Evolutionary conservation across 2,329 filamentous ascomycete species (phyloP).

Genomic region (Colletotrichum chrysophilum): DNA sequence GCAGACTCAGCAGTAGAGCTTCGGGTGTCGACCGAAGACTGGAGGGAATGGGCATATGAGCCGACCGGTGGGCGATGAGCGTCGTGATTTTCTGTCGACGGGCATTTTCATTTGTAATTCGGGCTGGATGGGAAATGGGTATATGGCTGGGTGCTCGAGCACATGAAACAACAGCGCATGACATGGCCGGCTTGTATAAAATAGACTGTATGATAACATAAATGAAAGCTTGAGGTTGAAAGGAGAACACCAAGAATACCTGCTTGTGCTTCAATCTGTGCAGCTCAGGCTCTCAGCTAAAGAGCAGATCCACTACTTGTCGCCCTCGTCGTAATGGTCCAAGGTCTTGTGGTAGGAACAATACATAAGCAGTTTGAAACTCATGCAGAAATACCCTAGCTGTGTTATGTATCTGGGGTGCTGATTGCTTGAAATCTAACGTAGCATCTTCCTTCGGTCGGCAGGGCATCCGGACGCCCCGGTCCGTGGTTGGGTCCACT

Average conservation of each 20-base stretch:
- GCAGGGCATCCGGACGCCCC: background rate
- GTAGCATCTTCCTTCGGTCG: background rate
- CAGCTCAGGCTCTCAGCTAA: no score
- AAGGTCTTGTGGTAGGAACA: background rate
- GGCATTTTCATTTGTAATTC: background rate
- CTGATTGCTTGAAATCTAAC: background rate
- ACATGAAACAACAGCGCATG: no score
- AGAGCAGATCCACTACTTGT: no score
- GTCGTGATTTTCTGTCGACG: background rate
- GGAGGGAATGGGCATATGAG: conserved; percentile 7
- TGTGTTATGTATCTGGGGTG: background rate
- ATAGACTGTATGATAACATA: background rate
- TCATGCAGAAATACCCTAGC: background rate
- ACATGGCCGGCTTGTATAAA: background rate
- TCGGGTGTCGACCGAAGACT: background rate
- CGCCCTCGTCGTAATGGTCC: no score
- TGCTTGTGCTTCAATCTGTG: background rate
- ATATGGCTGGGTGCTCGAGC: no score
- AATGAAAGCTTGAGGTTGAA: background rate
- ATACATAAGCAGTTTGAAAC: rapidly evolving
- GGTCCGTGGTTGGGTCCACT: background rate
- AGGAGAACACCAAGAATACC: background rate
- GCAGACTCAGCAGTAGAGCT: background rate
- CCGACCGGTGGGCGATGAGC: background rate
- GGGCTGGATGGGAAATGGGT: background rate